Percentiles rank a stretch among this genome's conserved stretches.
phyloP scores from a whole-genome alignment of 202 grass and related monocot genomes.

The Schoenoplectus triqueter region DNA sequence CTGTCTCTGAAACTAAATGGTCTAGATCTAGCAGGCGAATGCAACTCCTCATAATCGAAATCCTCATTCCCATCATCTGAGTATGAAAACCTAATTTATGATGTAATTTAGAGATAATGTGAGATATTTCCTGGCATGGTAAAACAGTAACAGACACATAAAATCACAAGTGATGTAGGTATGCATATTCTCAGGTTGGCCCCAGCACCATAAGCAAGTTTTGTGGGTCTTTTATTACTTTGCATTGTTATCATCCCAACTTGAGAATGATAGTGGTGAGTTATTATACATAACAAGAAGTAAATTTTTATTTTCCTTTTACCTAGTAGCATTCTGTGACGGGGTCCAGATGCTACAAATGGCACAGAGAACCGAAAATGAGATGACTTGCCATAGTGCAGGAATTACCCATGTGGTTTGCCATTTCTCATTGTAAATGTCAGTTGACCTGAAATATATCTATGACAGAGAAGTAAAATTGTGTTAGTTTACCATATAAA shows the following conservation, averaged over 20 bases:
- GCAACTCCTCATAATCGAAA: conserved; percentile 48
- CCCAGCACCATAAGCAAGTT: background rate
- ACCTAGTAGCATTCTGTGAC: conserved; percentile 62
- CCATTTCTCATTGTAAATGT: conserved; percentile 65
- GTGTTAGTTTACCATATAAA: background rate
- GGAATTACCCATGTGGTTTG: conserved; percentile 79
- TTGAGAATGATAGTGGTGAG: background rate
- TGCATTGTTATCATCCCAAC: background rate
- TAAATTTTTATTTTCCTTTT: conserved; percentile 5
- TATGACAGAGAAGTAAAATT: conserved; percentile 37
- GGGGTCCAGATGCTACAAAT: conserved; percentile 74
- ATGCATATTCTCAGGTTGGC: background rate
- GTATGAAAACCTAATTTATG: conserved; percentile 60
- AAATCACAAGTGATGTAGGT: background rate
- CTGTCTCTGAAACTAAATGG: conserved; percentile 77
- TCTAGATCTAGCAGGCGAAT: conserved; percentile 47
- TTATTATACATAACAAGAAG: background rate
- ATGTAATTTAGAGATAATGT: background rate
- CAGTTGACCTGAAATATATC: conserved; percentile 77
- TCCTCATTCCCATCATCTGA: conserved; percentile 50
- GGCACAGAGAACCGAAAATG: conserved; percentile 73
- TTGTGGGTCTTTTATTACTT: conserved; percentile 1
- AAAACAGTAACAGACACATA: background rate
- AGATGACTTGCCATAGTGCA: conserved; percentile 84
- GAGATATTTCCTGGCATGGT: background rate